phyloP scores from a whole-genome alignment of 2,329 filamentous ascomycete genomes.

The Trichoderma breve region DNA sequence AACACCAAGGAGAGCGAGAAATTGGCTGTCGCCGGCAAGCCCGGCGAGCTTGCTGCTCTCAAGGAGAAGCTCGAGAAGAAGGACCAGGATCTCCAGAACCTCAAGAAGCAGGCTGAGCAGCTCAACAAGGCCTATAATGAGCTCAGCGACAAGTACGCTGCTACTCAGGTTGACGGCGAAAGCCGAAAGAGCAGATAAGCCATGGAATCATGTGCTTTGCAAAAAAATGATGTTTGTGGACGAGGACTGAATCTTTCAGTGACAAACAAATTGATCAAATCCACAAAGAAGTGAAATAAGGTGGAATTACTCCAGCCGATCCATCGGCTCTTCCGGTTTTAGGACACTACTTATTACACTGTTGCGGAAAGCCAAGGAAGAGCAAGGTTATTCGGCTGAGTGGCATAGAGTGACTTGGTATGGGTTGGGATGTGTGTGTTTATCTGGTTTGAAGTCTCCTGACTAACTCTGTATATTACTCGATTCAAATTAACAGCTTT shows the following conservation, averaged over 20 bases:
- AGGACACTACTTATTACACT: background rate
- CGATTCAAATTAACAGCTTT: background rate
- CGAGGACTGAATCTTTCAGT: background rate
- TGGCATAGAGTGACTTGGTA: background rate
- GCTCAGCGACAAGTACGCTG: constrained; percentile 77
- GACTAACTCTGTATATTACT: constrained; percentile 12
- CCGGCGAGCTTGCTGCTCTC: constrained; percentile 70
- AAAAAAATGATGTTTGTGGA: background rate
- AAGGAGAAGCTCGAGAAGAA: constrained; percentile 72
- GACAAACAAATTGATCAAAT: background rate
- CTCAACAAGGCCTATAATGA: constrained; percentile 82
- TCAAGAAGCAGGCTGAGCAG: constrained; percentile 90
- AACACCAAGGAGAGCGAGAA: constrained; percentile 67
- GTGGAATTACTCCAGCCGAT: background rate
- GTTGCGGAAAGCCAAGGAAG: background rate
- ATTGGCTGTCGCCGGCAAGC: constrained; percentile 68
- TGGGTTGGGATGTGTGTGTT: background rate
- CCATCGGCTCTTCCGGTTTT: background rate
- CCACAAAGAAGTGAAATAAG: background rate
- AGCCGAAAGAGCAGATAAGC: constrained; percentile 53
- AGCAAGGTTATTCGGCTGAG: background rate
- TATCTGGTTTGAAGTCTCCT: background rate
- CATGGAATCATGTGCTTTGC: background rate
- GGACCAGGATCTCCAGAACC: constrained; percentile 76
- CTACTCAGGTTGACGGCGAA: constrained; percentile 49